Base-by-base conservation (phyloP, 352 stramenopile species). In the Globisporangium okanoganense region DNA sequence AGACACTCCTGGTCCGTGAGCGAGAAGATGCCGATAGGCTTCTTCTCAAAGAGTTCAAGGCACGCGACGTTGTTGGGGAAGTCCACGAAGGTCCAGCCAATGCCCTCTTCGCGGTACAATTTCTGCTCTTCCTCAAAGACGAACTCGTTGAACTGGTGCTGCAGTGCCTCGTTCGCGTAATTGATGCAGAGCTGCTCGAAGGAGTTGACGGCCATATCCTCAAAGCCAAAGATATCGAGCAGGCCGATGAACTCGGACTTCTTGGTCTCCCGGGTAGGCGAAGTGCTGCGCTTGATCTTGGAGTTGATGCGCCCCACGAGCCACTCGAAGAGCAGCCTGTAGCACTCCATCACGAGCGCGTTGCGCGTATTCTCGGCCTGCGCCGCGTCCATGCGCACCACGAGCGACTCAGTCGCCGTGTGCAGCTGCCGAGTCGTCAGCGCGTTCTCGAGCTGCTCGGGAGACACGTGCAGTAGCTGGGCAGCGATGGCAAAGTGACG, bases 281-380 rank as follows among this genome's bases (percentile, higher is more conserved):
- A 49, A 47, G 47, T 22, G 18, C 72, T 66, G 20, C 58, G 56
- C 25, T 71, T 73, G n/a, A 97, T 94, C 65, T 88, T 87, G 52
- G 79, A 73, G 73, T 98, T 98, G 60, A 98, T 87, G 12, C 79
- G 77, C 7, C 76, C 74, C 35, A 99, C 95, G 45, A 99, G 83
- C 94, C 94, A 99, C 43, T 97, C 81, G 62, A 98, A 98, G 5
- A 98, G 69, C 51, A 93, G 67, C 10, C 88, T 77, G 68, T 98
- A 98, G 52, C 94, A 83, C 67, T 94, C 89, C 85, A 98, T 98
- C 12, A 88, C 81, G 10, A 98, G 74, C 24, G 90, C 92, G 58
- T 98, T 88, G 24, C 92, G 78, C 10, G 83, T 92, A 64, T 97
- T 79, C 14, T 78, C 70, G 41, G 87, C 79, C 44, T 94, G 83